Conservation (phyloP, 495 filamentous ascomycete genomes). For the Hypomontagnella submonticulosa region DNA sequence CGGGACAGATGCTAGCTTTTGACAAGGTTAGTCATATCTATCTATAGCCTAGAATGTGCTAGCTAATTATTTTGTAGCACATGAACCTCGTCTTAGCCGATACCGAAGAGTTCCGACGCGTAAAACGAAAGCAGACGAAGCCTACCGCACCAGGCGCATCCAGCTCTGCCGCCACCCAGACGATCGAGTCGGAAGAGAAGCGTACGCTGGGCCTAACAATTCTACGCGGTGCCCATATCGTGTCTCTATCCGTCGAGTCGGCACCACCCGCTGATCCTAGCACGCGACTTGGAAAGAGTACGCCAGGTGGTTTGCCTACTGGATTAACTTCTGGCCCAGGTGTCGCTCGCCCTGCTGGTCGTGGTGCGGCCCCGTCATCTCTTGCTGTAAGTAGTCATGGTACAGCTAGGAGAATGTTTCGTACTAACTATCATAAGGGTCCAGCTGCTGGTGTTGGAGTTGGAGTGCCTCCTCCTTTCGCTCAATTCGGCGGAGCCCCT, state of each 20-base stretch:
- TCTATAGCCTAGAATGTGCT: not conserved
- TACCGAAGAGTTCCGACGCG: slow-evolving; percentile 97
- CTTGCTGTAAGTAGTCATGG: slow-evolving; percentile 64
- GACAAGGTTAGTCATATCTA: slow-evolving; percentile 76
- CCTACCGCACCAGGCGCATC: slow-evolving; percentile 73
- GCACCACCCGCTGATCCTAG: slow-evolving; percentile 96
- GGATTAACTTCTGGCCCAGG: slow-evolving; percentile 86
- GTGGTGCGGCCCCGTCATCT: slow-evolving; percentile 83
- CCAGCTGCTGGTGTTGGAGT: slow-evolving; percentile 91
- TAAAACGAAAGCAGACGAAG: slow-evolving; percentile 88
- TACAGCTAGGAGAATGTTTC: slow-evolving; percentile 35
- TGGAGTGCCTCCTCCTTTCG: slow-evolving; percentile 75
- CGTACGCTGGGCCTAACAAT: slow-evolving; percentile 95
- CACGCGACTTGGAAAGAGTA: slow-evolving; percentile 83
- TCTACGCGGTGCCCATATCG: slow-evolving; percentile 90
- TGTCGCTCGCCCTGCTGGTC: slow-evolving; percentile 89
- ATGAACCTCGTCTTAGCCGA: slow-evolving; percentile 99
- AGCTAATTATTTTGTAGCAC: slow-evolving; percentile 68
- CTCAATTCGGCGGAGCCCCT: slow-evolving; percentile 69
- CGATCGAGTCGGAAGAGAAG: slow-evolving; percentile 94
- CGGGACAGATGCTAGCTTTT: slow-evolving; percentile 95
- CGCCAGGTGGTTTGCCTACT: slow-evolving; percentile 71
- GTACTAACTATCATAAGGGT: slow-evolving; percentile 62
- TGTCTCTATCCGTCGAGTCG: slow-evolving; percentile 94
- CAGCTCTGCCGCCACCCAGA: slow-evolving; percentile 58